Percentiles rank a stretch among this genome's conserved stretches.
These are phyloP conservation scores for Erucastrum elatum DNA, from an alignment of 345 rosid genomes.

Conservation along the genomic window DNA sequence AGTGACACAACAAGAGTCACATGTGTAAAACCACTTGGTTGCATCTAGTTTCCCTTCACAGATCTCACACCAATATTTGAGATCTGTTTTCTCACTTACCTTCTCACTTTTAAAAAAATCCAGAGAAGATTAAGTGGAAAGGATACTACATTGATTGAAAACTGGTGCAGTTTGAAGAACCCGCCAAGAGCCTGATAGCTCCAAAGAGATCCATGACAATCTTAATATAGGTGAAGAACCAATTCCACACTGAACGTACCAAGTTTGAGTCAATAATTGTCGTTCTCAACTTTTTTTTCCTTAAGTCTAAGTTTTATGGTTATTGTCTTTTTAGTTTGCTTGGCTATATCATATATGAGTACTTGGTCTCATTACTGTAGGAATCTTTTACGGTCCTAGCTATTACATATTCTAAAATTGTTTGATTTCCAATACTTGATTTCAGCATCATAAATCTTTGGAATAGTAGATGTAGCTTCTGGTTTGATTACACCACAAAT, in stretches of 20 bases:
- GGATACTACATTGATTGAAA: neutral
- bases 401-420: neutral
- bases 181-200: neutral
- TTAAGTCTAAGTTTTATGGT: neutral
- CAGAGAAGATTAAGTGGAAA: no score
- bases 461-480: neutral
- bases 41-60: neutral
- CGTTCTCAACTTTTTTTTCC: neutral
- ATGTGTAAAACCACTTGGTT: constrained; percentile 1
- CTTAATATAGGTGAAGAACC: neutral
- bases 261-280: neutral
- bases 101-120: no score
- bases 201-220: neutral
- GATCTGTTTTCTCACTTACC: no score
- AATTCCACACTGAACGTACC: neutral
- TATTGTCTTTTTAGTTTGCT: neutral
- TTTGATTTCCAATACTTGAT: neutral
- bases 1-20: neutral
- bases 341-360: neutral
- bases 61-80: neutral
- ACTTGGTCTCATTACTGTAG: neutral
- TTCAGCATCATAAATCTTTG: neutral
- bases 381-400: neutral
- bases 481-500: no score
- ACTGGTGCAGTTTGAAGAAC: no score